phyloP scores from a whole-genome alignment of 257 asterid genomes.

The Voacanga thouarsii region DNA sequence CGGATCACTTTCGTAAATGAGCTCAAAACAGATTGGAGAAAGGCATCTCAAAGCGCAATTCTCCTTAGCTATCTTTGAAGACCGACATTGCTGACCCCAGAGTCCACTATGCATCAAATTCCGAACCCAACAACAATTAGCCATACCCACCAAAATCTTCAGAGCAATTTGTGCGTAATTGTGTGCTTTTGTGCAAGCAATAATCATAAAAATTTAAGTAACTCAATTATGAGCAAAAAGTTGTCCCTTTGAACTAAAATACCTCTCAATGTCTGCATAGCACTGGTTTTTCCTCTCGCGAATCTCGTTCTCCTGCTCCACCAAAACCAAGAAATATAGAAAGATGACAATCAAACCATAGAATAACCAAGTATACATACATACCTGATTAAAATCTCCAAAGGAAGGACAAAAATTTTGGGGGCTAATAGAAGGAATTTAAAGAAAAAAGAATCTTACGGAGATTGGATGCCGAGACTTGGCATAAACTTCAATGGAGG shows the following conservation, averaged over 20 bases:
- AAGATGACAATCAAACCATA: not conserved
- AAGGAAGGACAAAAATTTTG: too few species aligned
- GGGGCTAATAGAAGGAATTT: not conserved
- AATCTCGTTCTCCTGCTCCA: slow-evolving; percentile 58
- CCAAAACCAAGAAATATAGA: slow-evolving; percentile 1
- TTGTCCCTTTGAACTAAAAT: slow-evolving; percentile 2
- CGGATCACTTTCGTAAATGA: slow-evolving; percentile 87
- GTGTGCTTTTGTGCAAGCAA: not conserved
- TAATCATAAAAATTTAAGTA: slow-evolving; percentile 1
- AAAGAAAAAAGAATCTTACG: slow-evolving; percentile 36
- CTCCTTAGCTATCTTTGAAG: slow-evolving; percentile 68
- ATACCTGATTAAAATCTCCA: not conserved
- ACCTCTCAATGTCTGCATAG: slow-evolving; percentile 87
- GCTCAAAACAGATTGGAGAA: slow-evolving; percentile 77
- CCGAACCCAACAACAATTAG: not conserved
- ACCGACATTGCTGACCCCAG: slow-evolving; percentile 79
- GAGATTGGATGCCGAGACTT: slow-evolving; percentile 73
- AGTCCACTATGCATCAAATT: slow-evolving; percentile 49
- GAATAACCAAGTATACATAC: slow-evolving; percentile 1
- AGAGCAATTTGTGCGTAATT: not conserved
- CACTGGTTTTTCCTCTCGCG: slow-evolving; percentile 70
- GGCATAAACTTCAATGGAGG: slow-evolving; percentile 42
- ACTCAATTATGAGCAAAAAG: not conserved
- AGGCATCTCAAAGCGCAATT: slow-evolving; percentile 83
- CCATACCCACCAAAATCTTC: not conserved